These are phyloP conservation scores for Didymosphaeria variabile DNA, from an alignment of 2,329 filamentous ascomycete genomes.

Conservation along the genomic window DNA sequence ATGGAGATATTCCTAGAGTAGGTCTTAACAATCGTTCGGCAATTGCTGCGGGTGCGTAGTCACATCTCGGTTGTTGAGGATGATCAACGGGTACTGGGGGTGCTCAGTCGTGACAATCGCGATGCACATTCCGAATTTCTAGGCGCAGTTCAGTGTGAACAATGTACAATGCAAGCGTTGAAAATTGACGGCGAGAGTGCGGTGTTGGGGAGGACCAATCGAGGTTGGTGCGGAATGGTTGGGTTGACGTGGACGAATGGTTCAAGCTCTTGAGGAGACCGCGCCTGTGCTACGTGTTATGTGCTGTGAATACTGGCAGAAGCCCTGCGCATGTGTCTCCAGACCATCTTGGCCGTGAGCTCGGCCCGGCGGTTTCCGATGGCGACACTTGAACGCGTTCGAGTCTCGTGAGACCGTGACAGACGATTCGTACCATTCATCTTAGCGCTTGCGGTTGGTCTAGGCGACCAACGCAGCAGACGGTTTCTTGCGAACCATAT, in stretches of 20 bases:
- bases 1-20: constrained; percentile 65
- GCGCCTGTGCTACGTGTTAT: constrained; percentile 12
- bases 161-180: neutral
- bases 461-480: neutral
- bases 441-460: neutral
- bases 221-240: constrained; percentile 3
- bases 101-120: constrained; percentile 59
- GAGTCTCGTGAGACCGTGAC: constrained; percentile 3
- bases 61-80: constrained; percentile 62
- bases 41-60: constrained; percentile 4
- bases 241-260: constrained; percentile 14
- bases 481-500: neutral
- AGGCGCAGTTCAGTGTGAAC: neutral
- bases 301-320: constrained; percentile 4
- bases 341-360: constrained; percentile 6
- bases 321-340: constrained; percentile 11
- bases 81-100: constrained; percentile 59
- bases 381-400: neutral
- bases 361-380: constrained; percentile 12
- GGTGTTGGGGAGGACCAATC: constrained; percentile 10
- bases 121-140: constrained; percentile 56
- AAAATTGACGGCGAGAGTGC: constrained; percentile 7
- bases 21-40: constrained; percentile 18
- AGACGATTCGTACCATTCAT: neutral
- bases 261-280: neutral